Evolutionary conservation across 371 early-diverging fungal genomes (phyloP).

Genomic region (Amoeboaphelidium protococcarum): DNA sequence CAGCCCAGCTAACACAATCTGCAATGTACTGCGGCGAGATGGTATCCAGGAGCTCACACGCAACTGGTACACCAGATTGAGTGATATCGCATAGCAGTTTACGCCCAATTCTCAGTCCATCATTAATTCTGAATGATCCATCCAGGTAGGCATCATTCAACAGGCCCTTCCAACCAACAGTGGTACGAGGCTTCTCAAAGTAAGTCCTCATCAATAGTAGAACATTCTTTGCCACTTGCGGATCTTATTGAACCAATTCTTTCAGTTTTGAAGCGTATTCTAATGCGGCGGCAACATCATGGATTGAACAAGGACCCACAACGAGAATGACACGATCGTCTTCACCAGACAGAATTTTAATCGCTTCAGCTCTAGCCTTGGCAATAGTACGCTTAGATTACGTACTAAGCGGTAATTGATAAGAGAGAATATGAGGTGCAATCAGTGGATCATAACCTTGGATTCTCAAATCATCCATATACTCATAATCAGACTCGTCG

Average conservation of each 20-base stretch:
- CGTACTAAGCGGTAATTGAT: neutral
- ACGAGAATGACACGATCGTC: constrained; percentile 63
- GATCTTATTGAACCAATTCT: constrained; percentile 27
- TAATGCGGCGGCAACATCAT: constrained; percentile 52
- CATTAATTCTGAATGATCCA: constrained; percentile 53
- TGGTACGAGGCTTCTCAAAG: constrained; percentile 85
- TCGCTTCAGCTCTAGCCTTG: constrained; percentile 30
- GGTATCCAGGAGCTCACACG: constrained; percentile 70
- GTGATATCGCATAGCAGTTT: constrained; percentile 41
- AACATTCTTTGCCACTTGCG: constrained; percentile 29
- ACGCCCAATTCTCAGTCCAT: constrained; percentile 60
- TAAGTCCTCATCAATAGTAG: constrained; percentile 51
- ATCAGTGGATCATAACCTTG: neutral
- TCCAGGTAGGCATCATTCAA: constrained; percentile 71
- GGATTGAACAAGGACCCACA: constrained; percentile 84
- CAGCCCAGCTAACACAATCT: constrained; percentile 72
- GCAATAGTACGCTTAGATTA: constrained; percentile 22
- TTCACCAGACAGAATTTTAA: constrained; percentile 38
- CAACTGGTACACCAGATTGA: constrained; percentile 56
- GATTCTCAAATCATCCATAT: neutral
- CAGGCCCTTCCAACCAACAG: constrained; percentile 80
- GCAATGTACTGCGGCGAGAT: constrained; percentile 79
- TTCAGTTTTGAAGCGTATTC: constrained; percentile 70
- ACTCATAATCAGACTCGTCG: neutral
- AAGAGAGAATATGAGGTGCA: neutral